Evolutionary conservation across 352 stramenopile species (phyloP).

Genomic region (Thraustochytrium sp.): DNA sequence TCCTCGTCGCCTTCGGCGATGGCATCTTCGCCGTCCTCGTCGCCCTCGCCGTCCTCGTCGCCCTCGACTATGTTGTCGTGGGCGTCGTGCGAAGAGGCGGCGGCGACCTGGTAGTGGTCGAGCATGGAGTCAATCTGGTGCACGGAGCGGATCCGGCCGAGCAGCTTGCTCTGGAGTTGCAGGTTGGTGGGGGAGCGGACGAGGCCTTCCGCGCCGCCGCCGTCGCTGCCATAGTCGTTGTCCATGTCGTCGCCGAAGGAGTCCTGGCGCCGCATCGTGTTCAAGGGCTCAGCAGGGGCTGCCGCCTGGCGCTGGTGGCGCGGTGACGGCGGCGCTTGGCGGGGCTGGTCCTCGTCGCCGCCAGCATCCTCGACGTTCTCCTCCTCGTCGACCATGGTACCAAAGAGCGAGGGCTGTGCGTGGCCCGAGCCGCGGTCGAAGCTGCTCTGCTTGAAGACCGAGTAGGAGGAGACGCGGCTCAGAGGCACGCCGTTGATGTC

Average conservation of each 20-base stretch:
- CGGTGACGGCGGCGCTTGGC: no score
- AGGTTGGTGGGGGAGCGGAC: not conserved
- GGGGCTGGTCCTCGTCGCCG: not conserved
- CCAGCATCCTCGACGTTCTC: not conserved
- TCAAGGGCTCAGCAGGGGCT: no score
- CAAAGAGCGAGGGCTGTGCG: not conserved
- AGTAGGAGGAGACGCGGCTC: slow-evolving; percentile 25
- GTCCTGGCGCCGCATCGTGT: not conserved
- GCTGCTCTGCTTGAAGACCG: not conserved
- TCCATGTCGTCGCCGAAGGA: not conserved
- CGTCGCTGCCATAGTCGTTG: not conserved
- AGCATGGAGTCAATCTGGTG: not conserved
- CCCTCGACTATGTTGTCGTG: not conserved
- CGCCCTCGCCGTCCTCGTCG: not conserved
- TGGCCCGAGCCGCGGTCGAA: not conserved
- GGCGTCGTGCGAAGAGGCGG: not conserved
- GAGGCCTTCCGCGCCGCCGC: not conserved
- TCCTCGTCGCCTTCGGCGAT: not conserved
- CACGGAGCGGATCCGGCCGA: slow-evolving; percentile 34
- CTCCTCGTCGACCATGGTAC: no score
- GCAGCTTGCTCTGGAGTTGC: not conserved
- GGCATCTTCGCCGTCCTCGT: not conserved
- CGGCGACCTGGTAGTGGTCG: not conserved
- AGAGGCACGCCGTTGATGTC: not conserved
- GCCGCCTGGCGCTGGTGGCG: no score